Evolutionary conservation across 805 yeast species (phyloP), one percentile per base, ranked within the genome.

Genomic region (Ogataea nonfermentans): DNA sequence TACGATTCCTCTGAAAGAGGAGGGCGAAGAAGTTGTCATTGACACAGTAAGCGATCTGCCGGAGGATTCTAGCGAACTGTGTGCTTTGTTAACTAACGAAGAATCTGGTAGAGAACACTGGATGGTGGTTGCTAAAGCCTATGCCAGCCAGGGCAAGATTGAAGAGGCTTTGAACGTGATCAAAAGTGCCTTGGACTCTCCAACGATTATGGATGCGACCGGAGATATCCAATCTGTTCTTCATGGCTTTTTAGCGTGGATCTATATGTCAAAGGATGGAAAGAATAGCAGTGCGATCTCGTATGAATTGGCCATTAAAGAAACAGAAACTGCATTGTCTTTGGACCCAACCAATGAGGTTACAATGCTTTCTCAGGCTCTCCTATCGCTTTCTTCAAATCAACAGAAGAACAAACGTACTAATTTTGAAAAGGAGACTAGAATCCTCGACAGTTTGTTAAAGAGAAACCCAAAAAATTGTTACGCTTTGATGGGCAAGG

Each of bases 61-160:
- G 4, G 95, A 86, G 15, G 96, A 91, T 59, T 86, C 96, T 4
- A 73, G 78, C 31, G 98, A 93, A 56, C 71, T 93, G 47, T 79
- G 84, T 48, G 75, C 78, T 19, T 74, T 91, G 46, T 68, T 93
- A 47, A 83, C 84, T 46, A 86, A 84, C 49, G 98, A 93, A 65
- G 77, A 76, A 41, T 81, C 91, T 35, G 79, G 76, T 15, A 70
- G 74, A 39, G 80, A 81, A 56, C 86, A 79, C 64, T 93, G 99
- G 99, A 64, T 87, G 13, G 74, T 83, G 15, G 79, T 90, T 46
- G 90, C 95, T 3, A 67, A 80, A 43, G 95, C 93, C 0, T 93
- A 89, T 59, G 80, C 84, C 27, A 71, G 79, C 37, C 74, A 73
- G 33, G 77, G 74, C 3, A 74, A 74, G 53, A 52, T 74, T 10